A percentile compares a stretch with the other conserved stretches of the same genome.
These are phyloP conservation scores for Eimeria acervulina DNA, from an alignment of 169 alveolate species.

Conservation along the genomic window DNA sequence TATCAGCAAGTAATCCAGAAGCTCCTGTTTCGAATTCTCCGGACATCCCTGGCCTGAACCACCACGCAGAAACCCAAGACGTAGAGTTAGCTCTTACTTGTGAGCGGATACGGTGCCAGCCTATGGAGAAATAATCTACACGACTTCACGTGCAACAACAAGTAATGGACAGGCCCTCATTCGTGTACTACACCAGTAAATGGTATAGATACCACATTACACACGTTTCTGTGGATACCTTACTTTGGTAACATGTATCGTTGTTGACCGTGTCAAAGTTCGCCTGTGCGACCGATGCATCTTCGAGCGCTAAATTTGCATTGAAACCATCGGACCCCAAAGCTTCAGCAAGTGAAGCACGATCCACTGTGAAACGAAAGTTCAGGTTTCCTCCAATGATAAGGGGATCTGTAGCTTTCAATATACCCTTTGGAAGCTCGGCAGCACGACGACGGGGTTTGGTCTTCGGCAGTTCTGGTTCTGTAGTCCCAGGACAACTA, in stretches of 20 bases:
- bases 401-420: slow-evolving; percentile 85
- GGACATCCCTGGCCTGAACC: slow-evolving; percentile 80
- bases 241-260: slow-evolving; percentile 81
- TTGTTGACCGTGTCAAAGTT: slow-evolving; percentile 81
- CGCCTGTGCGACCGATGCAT: slow-evolving; percentile 78
- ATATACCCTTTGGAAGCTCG: slow-evolving; percentile 79
- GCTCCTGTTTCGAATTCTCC: slow-evolving; percentile 70
- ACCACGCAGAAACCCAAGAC: not conserved
- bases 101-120: no score
- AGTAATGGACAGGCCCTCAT: not conserved
- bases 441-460: slow-evolving; percentile 18
- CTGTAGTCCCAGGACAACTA: slow-evolving; percentile 4
- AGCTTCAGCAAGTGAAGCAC: slow-evolving; percentile 63
- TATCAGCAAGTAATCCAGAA: slow-evolving; percentile 79
- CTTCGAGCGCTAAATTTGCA: slow-evolving; percentile 72
- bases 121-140: no score
- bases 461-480: not conserved
- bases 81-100: not conserved
- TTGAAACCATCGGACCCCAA: slow-evolving; percentile 80
- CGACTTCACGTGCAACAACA: not conserved
- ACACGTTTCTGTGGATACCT: not conserved
- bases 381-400: slow-evolving; percentile 89
- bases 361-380: slow-evolving; percentile 84
- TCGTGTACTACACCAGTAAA: not conserved
- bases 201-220: no score